Percentiles rank a stretch among this genome's conserved stretches.
Conservation (phyloP, 1,139 yeast species). For the Groenewaldozyma sp. region DNA sequence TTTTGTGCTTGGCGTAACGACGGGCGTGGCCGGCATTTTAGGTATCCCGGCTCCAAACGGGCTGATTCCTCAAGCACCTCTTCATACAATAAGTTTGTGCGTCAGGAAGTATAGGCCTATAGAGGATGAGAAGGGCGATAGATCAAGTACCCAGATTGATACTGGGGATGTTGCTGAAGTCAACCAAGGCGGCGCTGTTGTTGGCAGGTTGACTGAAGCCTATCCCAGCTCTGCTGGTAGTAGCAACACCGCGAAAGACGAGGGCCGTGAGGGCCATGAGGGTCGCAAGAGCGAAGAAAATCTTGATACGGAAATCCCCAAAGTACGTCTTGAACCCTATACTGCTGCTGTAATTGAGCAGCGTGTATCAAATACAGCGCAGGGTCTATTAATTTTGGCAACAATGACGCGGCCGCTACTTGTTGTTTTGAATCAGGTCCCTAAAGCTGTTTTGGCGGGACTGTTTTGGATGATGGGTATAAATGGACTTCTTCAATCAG, state of each 20-base stretch:
- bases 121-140: constrained; percentile 14
- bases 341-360: constrained; percentile 69
- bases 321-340: constrained; percentile 11
- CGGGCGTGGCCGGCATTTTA: constrained; percentile 75
- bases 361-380: constrained; percentile 70
- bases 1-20: constrained; percentile 70
- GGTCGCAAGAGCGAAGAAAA: too few species aligned
- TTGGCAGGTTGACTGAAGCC: constrained; percentile 1
- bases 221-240: background rate
- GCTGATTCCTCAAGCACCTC: constrained; percentile 90
- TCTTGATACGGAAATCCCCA: constrained; percentile 5
- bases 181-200: background rate
- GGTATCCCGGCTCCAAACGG: constrained; percentile 98
- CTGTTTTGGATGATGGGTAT: constrained; percentile 90
- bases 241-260: too few species aligned
- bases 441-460: constrained; percentile 90
- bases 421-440: constrained; percentile 72
- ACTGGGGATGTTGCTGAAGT: background rate
- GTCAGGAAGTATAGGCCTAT: constrained; percentile 38
- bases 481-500: constrained; percentile 62
- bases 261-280: too few species aligned
- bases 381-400: constrained; percentile 74
- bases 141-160: too few species aligned
- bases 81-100: constrained; percentile 74
- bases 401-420: constrained; percentile 87